Conservation (phyloP, 2,329 filamentous ascomycete species). For the Penicillium sp. region DNA sequence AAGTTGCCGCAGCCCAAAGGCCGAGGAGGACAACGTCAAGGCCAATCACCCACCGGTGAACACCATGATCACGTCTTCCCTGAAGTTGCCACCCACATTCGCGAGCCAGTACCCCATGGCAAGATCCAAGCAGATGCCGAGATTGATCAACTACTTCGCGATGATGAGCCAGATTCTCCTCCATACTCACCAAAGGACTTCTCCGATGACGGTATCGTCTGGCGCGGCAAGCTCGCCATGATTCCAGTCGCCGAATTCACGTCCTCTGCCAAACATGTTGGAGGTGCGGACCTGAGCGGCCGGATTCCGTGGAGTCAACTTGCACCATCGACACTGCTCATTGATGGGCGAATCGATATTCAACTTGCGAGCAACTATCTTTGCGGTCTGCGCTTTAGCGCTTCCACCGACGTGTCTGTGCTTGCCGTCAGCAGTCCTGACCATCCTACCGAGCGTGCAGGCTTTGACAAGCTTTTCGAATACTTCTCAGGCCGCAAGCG, state of each 20-base stretch:
- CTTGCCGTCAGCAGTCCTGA: slow-evolving; percentile 64
- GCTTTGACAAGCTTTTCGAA: slow-evolving; percentile 73
- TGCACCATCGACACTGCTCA: slow-evolving; percentile 61
- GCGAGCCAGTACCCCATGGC: slow-evolving; percentile 42
- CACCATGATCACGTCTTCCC: slow-evolving; percentile 43
- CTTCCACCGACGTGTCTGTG: slow-evolving; percentile 77
- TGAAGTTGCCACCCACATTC: slow-evolving; percentile 37
- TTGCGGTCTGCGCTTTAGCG: slow-evolving; percentile 76
- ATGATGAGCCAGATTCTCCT: slow-evolving; percentile 73
- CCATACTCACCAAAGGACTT: slow-evolving; percentile 79
- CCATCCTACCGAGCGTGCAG: slow-evolving; percentile 52
- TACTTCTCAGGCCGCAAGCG: slow-evolving; percentile 80
- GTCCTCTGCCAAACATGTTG: slow-evolving; percentile 75
- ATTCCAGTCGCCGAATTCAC: slow-evolving; percentile 69
- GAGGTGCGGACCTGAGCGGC: slow-evolving; percentile 70
- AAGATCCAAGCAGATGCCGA: slow-evolving; percentile 67
- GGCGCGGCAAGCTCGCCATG: slow-evolving; percentile 74
- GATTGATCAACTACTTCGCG: slow-evolving; percentile 81
- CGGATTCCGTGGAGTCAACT: slow-evolving; percentile 69
- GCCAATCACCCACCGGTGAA: slow-evolving; percentile 64
- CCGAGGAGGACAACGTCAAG: slow-evolving; percentile 53
- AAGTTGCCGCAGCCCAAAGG: slow-evolving; percentile 21
- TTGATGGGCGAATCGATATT: slow-evolving; percentile 69
- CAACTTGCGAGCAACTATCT: slow-evolving; percentile 86
- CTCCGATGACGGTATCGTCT: slow-evolving; percentile 66